Base-by-base conservation (phyloP, 352 stramenopile genomes). In the Phytopythium cucurbitacearum region DNA sequence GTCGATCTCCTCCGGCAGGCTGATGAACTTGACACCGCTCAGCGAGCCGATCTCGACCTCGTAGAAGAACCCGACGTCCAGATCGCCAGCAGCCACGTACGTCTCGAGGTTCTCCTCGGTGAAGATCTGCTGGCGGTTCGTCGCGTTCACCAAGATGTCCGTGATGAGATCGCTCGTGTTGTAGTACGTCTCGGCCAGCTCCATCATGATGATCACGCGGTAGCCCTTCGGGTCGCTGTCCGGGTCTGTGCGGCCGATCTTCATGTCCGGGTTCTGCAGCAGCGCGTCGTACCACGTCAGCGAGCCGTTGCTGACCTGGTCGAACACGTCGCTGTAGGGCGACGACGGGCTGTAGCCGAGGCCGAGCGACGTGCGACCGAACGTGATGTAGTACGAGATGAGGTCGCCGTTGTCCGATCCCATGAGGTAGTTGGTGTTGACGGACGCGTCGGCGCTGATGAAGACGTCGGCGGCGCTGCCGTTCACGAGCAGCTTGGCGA, bases 51-150 rank as follows among this genome's bases (percentile, higher is more conserved):
- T 54, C 39, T 70, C 62, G 5, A 70, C 59, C 1, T 58, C 58
- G 47, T 70, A 70, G 59, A 70, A 70, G 42, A 70, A 70, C 11
- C 62, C 62, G 7, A 70, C 59, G 43, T 70, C 62, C 49, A 70
- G 32, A 35, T 70, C 62, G 13, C 62, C 62, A 0, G 62, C 56
- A 15, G 55, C 48, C 46, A 70, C 16, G 48, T 67, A 70, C 34
- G 50, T 70, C 47, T 67, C 62, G 39, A 67, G 28, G 13, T 70
- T 66, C 21, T 70, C 62, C 42, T 70, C 62, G n/a, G 62, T 67
- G 54, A 60, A 70, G 47, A 70, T 70, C 48, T 70, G 62, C 38
- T 64, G 50, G 3, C 62, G 56, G 55, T 70, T 70, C 13, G 62
- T 70, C 11, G 62, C 58, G n/a, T 60, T 67, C 45, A 53, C 59